These are phyloP conservation scores for Sclerotinia trifoliorum DNA, from an alignment of 2,329 filamentous ascomycete genomes.

Conservation along the genomic window DNA sequence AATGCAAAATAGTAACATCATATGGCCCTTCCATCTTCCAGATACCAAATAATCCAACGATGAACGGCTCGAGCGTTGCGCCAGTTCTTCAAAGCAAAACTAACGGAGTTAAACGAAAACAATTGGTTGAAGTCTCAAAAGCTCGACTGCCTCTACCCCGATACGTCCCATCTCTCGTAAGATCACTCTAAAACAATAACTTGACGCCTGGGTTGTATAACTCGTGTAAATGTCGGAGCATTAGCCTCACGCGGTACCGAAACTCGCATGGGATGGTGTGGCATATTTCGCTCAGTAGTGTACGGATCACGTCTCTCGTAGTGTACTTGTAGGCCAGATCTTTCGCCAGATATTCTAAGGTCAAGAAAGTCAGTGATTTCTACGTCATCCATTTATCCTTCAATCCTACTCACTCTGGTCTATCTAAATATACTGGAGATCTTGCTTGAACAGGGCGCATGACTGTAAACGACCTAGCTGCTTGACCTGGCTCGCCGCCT, in stretches of 20 bases:
- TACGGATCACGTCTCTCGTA: slow-evolving; percentile 24
- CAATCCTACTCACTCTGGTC: slow-evolving; percentile 33
- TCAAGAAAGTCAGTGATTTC: slow-evolving; percentile 28
- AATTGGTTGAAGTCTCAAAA: not conserved
- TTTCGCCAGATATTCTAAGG: slow-evolving; percentile 26
- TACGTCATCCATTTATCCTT: not conserved
- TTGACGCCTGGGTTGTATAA: slow-evolving; percentile 27
- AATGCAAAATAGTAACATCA: slow-evolving; percentile 5
- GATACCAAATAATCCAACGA: not conserved
- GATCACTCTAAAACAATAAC: slow-evolving; percentile 29
- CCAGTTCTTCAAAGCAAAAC: not conserved
- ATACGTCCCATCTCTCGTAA: not conserved
- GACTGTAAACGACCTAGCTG: slow-evolving; percentile 29
- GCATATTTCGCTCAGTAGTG: slow-evolving; percentile 6
- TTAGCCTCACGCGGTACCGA: slow-evolving; percentile 14
- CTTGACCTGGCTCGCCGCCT: slow-evolving; percentile 24
- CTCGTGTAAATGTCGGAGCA: slow-evolving; percentile 23
- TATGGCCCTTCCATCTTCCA: not conserved
- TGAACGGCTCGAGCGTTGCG: not conserved
- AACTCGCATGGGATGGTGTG: slow-evolving; percentile 16
- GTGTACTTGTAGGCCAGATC: slow-evolving; percentile 21
- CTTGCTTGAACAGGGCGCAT: slow-evolving; percentile 28
- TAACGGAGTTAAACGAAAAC: not conserved
- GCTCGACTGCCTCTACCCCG: too few relatives aligned
- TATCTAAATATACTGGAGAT: slow-evolving; percentile 35